phyloP scores from a whole-genome alignment of 2,329 filamentous ascomycete genomes.

The Sphaerulina musiva region DNA sequence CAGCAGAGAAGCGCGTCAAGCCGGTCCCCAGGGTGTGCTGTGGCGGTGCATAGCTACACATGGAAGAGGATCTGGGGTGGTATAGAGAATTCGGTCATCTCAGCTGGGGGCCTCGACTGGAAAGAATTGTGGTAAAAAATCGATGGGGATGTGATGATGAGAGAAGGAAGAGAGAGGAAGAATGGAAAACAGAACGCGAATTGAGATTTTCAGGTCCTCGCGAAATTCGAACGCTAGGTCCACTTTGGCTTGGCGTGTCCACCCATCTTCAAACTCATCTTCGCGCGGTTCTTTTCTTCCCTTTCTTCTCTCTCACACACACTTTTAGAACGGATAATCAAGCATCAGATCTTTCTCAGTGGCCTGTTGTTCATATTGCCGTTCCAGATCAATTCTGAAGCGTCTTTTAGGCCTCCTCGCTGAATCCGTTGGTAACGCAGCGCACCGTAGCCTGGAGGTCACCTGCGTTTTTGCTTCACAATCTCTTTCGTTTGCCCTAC shows the following conservation, averaged over 20 bases:
- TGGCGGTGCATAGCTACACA: neutral
- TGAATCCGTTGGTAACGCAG: slow-evolving; percentile 16
- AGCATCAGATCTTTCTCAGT: slow-evolving; percentile 22
- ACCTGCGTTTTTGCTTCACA: slow-evolving; percentile 28
- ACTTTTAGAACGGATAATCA: slow-evolving; percentile 28
- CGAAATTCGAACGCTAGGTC: neutral
- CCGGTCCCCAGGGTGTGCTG: neutral
- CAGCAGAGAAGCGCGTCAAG: neutral
- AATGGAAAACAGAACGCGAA: neutral
- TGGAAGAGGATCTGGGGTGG: neutral
- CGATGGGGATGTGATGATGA: neutral
- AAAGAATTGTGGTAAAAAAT: neutral
- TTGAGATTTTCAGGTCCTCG: neutral
- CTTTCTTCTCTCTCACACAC: slow-evolving; percentile 22
- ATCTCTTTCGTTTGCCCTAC: neutral
- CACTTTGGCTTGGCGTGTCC: neutral
- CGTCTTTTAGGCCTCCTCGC: slow-evolving; percentile 24
- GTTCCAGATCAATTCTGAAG: slow-evolving; percentile 23
- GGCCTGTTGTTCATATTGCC: slow-evolving; percentile 30
- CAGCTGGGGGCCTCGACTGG: neutral
- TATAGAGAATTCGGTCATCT: neutral
- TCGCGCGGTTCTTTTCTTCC: slow-evolving; percentile 5
- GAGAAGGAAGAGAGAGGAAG: neutral
- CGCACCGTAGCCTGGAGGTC: slow-evolving; percentile 22
- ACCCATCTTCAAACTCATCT: neutral